These are phyloP conservation scores for Elsinoe perseae DNA, from an alignment of 2,329 filamentous ascomycete species.

Conservation along the genomic window DNA sequence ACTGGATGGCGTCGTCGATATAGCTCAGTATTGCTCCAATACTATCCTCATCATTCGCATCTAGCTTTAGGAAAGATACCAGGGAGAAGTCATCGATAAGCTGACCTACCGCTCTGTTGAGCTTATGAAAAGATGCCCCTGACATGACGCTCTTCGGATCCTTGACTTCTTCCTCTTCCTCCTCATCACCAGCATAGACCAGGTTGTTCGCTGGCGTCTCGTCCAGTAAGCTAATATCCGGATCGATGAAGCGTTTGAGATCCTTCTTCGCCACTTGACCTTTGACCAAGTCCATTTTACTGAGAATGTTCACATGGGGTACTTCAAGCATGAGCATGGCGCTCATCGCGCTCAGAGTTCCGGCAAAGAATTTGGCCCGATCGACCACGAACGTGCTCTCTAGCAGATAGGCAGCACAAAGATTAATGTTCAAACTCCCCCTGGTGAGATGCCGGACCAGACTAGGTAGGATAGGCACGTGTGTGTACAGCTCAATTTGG, in stretches of 20 bases:
- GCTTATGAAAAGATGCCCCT: conserved; percentile 68
- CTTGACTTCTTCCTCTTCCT: conserved; percentile 51
- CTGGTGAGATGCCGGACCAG: conserved; percentile 75
- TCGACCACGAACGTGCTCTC: conserved; percentile 95
- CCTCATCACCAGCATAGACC: conserved; percentile 33
- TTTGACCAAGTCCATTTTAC: conserved; percentile 96
- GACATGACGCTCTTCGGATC: conserved; percentile 66
- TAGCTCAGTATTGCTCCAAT: conserved; percentile 77
- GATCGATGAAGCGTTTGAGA: conserved; percentile 80
- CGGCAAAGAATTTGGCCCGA: conserved; percentile 93
- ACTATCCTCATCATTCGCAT: conserved; percentile 87
- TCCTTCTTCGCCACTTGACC: conserved; percentile 81
- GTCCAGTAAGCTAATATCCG: conserved; percentile 73
- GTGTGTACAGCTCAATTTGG: conserved; percentile 97
- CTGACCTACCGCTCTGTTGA: conserved; percentile 82
- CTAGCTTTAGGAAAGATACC: conserved; percentile 87
- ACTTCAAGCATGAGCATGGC: conserved; percentile 98
- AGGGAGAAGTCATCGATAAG: conserved; percentile 97
- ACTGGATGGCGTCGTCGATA: conserved; percentile 91
- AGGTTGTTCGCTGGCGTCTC: conserved; percentile 59
- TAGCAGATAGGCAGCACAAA: conserved; percentile 89
- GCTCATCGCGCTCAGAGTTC: conserved; percentile 92
- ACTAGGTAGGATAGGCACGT: conserved; percentile 82
- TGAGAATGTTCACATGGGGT: conserved; percentile 90
- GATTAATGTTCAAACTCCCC: conserved; percentile 76